Evolutionary conservation across 495 filamentous ascomycete genomes (phyloP), one percentile per base, ranked within the genome.

Genomic region (Hyaloscypha finlandica): DNA sequence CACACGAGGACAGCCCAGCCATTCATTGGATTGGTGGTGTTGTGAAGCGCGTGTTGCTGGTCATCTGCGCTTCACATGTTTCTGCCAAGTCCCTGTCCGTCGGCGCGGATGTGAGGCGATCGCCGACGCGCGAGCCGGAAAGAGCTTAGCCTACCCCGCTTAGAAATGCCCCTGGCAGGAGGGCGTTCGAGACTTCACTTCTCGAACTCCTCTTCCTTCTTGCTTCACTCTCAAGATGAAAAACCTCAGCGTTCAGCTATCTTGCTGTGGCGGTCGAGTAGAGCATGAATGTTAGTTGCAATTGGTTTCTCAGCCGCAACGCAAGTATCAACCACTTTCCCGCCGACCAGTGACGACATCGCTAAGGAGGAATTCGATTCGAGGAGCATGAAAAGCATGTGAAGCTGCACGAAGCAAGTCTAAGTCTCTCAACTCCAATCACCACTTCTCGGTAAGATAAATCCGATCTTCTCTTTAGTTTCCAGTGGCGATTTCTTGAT

Each of bases 51-150:
- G 35, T 37, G 35, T 37, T 12, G 35, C 16, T 45, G 61, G 61
- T 64, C 61, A 64, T 45, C 29, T 56, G 61, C 30, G 20, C 61
- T 64, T 64, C 61, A 64, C 61, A 64, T 64, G 61, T 63, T 63
- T 31, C 39, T 45, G 29, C 58, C 19, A 22, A 29, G 53, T 12
- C 22, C 51, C 51, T 22, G 19, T 32, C n/a, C 19, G n/a, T 6
- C 37, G 12, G 16, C 5, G 59, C 4, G 39, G 16, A 48, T 48
- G 11, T 2, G 19, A 16, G 59, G 22, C 19, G 59, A 61, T 61
- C 61, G 37, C 61, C 61, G 61, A 33, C 59, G 20, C 35, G 16
- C 14, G 8, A 19, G 32, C 33, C n/a, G 9, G 8, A 42, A 48
- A 25, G 19, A 25, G 59, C 5, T 22, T 61, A 61, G 59, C 20